phyloP scores from a whole-genome alignment of 2,329 filamentous ascomycete genomes.

The Geosmithia flava region DNA sequence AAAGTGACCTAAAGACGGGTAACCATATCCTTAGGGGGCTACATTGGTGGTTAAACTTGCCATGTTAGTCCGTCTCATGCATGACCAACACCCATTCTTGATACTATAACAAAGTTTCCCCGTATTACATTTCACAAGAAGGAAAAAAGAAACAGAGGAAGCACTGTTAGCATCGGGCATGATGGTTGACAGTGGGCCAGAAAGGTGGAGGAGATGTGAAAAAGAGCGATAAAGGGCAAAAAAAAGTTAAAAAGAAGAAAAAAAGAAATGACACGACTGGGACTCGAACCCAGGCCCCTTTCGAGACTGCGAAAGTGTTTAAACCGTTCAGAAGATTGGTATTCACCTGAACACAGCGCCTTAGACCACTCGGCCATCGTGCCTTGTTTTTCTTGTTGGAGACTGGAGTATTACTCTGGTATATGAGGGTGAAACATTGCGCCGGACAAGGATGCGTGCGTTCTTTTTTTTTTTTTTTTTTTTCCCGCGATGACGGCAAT shows the following conservation, averaged over 20 bases:
- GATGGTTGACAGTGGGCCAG: constrained; percentile 23
- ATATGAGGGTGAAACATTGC: neutral
- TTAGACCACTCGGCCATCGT: neutral
- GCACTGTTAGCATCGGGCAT: too few relatives aligned
- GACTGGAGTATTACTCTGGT: neutral
- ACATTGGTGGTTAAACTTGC: too few relatives aligned
- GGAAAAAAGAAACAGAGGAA: too few relatives aligned
- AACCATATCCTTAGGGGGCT: too few relatives aligned
- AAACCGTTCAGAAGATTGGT: neutral
- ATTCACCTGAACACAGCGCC: neutral
- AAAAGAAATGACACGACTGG: neutral
- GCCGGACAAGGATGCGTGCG: too few relatives aligned
- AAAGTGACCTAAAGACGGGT: too few relatives aligned
- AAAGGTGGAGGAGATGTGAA: neutral
- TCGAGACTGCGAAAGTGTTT: neutral
- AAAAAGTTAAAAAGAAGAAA: neutral
- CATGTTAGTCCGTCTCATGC: too few relatives aligned
- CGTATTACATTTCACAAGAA: too few relatives aligned
- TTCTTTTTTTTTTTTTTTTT: too few relatives aligned
- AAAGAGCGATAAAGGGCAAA: constrained; percentile 26
- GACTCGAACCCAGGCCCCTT: neutral
- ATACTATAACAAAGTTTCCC: too few relatives aligned
- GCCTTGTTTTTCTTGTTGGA: neutral
- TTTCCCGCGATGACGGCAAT: too few relatives aligned
- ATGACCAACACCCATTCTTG: too few relatives aligned